phyloP scores from a whole-genome alignment of 2,329 filamentous ascomycete genomes.

The Cladosporium sp. region DNA sequence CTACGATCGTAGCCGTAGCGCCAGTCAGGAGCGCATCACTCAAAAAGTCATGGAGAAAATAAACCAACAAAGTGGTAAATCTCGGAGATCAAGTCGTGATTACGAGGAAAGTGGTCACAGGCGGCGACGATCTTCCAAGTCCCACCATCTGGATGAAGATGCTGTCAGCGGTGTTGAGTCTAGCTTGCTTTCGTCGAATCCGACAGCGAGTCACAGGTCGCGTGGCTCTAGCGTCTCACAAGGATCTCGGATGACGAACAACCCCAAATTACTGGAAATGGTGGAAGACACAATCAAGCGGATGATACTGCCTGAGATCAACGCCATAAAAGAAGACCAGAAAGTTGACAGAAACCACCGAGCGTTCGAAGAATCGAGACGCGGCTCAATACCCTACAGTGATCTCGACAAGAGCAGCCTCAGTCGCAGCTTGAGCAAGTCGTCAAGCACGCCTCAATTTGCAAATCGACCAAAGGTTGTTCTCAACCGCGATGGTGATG shows the following conservation, averaged over 20 bases:
- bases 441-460: constrained; percentile 61
- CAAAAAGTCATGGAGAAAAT: constrained; percentile 70
- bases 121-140: constrained; percentile 44
- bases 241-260: constrained; percentile 81
- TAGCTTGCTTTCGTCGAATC: constrained; percentile 60
- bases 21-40: constrained; percentile 66
- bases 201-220: constrained; percentile 58
- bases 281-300: constrained; percentile 91
- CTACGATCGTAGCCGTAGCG: constrained; percentile 60
- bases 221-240: constrained; percentile 60
- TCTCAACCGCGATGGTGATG: constrained; percentile 58
- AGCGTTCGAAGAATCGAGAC: constrained; percentile 65
- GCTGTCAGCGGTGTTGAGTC: constrained; percentile 59
- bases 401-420: constrained; percentile 52
- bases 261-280: constrained; percentile 84
- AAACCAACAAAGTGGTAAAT: constrained; percentile 47
- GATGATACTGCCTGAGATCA: constrained; percentile 86
- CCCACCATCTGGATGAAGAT: constrained; percentile 52
- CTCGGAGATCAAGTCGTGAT: constrained; percentile 39
- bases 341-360: constrained; percentile 71
- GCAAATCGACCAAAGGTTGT: constrained; percentile 61
- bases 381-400: constrained; percentile 50
- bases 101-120: constrained; percentile 37
- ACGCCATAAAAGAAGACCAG: constrained; percentile 86
- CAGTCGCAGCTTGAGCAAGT: constrained; percentile 58